Evolutionary conservation across 495 filamentous ascomycete species (phyloP), one percentile per base, ranked within the genome.

Genomic region (Xylaria venustula): DNA sequence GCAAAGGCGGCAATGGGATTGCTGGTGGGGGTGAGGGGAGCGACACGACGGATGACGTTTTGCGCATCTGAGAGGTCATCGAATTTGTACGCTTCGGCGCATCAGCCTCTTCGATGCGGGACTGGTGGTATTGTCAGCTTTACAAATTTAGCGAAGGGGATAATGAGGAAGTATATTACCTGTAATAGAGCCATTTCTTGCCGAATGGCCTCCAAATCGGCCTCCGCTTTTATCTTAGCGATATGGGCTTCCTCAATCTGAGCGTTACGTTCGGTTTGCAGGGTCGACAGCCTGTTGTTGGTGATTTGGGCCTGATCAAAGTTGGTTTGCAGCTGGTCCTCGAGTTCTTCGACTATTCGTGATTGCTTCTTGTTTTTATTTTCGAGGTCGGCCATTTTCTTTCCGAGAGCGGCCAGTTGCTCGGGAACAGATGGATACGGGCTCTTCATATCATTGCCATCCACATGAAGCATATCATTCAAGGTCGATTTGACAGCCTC

Each of bases 1-100:
- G 94, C 14, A 98, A 85, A 44, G 95, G 93, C 51, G 95, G 96
- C 0, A 97, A 87, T n/a, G 94, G 95, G 54, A 97, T 95, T 8
- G 88, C 88, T 0, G 90, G 90, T 15, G 90, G 90, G 44, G 94
- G 93, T 4, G 93, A 97, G 1, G 94, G 94, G 17, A 98, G 82
- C 32, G 92, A 92, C 32, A 85, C 81, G 28, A 91, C 87, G 3
- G 91, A 94, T 41, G 86, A 79, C 71, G 87, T 92, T 82, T 97
- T 97, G 70, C 91, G 90, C 44, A 96, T 84, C 62, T 90, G 88
- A 36, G 73, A 76, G 54, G 75, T 77, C 42, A 85, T 80, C 40
- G 92, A 96, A 73, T 89, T 89, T 54, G 90, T 91, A 55, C 93
- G 87, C 66, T 93, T 81, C 22, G 83, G 79, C 47, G 69, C 71